Base-by-base conservation (phyloP, 2,329 filamentous ascomycete genomes). In the Endoconidiophora laricicola region DNA sequence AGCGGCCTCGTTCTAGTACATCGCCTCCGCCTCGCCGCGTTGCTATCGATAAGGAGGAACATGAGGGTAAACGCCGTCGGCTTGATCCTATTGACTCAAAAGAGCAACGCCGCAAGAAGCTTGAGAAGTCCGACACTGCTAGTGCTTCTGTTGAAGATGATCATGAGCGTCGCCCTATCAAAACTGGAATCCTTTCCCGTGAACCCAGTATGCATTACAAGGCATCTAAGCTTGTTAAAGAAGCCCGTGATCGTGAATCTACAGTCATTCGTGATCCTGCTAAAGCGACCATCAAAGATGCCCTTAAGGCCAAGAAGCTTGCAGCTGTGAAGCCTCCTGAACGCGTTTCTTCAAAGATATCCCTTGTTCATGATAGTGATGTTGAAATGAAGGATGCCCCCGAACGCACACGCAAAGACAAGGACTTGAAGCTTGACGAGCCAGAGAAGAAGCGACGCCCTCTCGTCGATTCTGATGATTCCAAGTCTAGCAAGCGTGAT, bases 31-130 rank as follows among this genome's bases (percentile, higher is more conserved):
- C 66, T 26, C 60, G 61, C 38, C 66, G 67, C n/a, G 71, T 68
- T 52, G 65, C 68, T 18, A 65, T 63, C 1, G 73, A 76, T 12
- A 76, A 73, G 56, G 74, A 78, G 29, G 66, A 68, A 26, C 59
- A 60, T 39, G 74, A 78, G 49, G 66, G 81, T 59, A 81, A 81
- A 59, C 66, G 72, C 55, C 68, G 78, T 52, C 75, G 74, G 33
- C 58, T 81, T 2, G 77, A 80, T 52, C 57, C 61, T 1, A 75
- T 2, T 6, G 29, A 33, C 29, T 10, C 7, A 33, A 33, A 12
- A 33, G 29, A 33, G 29, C 46, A 48, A 7, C 46, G 46, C 16
- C 46, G 46, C 4, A 48, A 48, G 24, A 48, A 48, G 46, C 47
- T 49, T 36, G 47, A 49, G 41, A 49, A 44, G 40, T 40, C 59